phyloP scores from a whole-genome alignment of 139 green algal species.

The Astrephomene gubernaculifera region DNA sequence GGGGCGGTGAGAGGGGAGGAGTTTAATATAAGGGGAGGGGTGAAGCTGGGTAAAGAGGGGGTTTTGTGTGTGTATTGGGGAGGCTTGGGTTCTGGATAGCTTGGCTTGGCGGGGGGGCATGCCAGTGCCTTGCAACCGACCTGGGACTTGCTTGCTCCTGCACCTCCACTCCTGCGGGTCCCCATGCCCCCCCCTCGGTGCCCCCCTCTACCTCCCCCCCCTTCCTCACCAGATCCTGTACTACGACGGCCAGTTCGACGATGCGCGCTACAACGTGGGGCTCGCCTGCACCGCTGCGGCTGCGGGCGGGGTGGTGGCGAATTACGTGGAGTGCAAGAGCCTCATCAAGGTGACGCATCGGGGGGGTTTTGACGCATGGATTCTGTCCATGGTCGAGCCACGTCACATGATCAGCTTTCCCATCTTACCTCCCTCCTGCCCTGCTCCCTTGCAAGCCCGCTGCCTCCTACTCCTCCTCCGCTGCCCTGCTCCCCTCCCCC shows the following conservation, averaged over 20 bases:
- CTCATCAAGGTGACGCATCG: constrained; percentile 86
- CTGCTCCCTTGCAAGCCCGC: too few species aligned
- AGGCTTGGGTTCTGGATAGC: too few species aligned
- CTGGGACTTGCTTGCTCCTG: too few species aligned
- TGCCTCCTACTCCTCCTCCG: neutral
- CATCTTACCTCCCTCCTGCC: too few species aligned
- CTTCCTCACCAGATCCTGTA: constrained; percentile 84
- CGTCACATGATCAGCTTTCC: too few species aligned
- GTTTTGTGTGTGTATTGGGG: too few species aligned
- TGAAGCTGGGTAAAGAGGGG: too few species aligned
- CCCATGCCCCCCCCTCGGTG: neutral
- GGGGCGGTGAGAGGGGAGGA: constrained; percentile 68
- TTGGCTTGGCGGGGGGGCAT: too few species aligned
- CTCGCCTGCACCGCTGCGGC: constrained; percentile 91
- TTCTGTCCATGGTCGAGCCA: too few species aligned
- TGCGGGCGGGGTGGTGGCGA: constrained; percentile 86
- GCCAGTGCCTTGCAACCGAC: too few species aligned
- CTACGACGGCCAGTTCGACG: constrained; percentile 98
- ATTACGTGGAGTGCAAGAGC: constrained; percentile 81
- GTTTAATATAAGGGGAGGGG: too few species aligned
- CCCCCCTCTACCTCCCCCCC: neutral
- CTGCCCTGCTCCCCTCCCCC: neutral
- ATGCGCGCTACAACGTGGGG: constrained; percentile 88
- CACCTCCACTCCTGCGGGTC: neutral
- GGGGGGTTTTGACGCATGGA: too few species aligned